Evolutionary conservation across 2,329 filamentous ascomycete genomes (phyloP).

Genomic region (Fusarium sublunatum): DNA sequence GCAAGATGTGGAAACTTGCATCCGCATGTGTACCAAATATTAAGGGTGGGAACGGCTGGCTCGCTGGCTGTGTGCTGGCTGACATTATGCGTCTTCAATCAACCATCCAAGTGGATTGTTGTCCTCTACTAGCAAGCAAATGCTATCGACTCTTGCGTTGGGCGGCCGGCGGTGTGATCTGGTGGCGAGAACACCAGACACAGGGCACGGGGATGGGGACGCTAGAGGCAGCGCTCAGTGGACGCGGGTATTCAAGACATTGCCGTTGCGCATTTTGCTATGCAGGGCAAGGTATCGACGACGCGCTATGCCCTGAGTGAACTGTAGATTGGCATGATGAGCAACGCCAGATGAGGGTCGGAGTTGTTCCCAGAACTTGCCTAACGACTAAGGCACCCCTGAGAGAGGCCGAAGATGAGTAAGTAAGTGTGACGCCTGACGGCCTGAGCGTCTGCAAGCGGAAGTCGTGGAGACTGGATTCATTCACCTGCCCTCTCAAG

Average conservation of each 20-base stretch:
- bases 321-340: neutral
- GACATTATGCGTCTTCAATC: neutral
- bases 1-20: conserved; percentile 27
- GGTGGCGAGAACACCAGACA: conserved; percentile 29
- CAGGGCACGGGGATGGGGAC: conserved; percentile 6
- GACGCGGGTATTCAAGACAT: conserved; percentile 15
- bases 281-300: conserved; percentile 11
- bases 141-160: conserved; percentile 11
- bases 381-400: conserved; percentile 17
- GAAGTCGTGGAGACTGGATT: conserved; percentile 13
- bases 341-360: conserved; percentile 7
- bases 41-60: conserved; percentile 19
- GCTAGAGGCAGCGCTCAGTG: conserved; percentile 10
- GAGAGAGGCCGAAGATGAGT: neutral
- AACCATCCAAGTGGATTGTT: conserved; percentile 9
- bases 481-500: neutral
- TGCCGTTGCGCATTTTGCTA: conserved; percentile 12
- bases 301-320: conserved; percentile 13
- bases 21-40: neutral
- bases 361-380: conserved; percentile 1
- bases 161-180: conserved; percentile 25
- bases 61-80: conserved; percentile 25
- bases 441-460: conserved; percentile 21
- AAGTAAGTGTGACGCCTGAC: conserved; percentile 7
- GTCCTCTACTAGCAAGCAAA: conserved; percentile 10